phyloP scores from a whole-genome alignment of 129 eudicot species.

The Glebionis coronaria region DNA sequence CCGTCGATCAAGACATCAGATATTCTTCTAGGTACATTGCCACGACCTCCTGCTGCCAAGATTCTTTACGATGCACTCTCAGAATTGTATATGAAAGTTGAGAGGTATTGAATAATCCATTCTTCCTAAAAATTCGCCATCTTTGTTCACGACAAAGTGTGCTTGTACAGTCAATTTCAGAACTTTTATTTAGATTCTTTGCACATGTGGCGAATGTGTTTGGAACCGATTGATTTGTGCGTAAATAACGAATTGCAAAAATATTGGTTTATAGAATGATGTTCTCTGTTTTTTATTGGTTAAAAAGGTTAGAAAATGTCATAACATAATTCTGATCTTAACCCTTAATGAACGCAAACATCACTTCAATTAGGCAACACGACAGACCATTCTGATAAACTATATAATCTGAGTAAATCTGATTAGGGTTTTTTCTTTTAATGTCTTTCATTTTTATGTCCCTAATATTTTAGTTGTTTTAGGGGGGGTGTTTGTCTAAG shows the following conservation, averaged over 20 bases:
- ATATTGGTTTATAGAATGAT: conserved; percentile 19
- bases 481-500: too few species aligned
- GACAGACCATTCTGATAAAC: not conserved
- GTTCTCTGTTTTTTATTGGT: not conserved
- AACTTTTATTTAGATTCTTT: conserved; percentile 18
- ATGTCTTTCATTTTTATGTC: too few species aligned
- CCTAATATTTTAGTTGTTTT: too few species aligned
- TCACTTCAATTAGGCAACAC: not conserved
- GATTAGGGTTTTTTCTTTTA: too few species aligned
- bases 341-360: not conserved
- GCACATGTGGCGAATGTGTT: conserved; percentile 10
- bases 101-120: conserved; percentile 19
- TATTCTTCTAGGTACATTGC: conserved; percentile 62
- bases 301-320: not conserved
- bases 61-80: conserved; percentile 62
- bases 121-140: not conserved
- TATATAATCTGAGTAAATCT: too few species aligned
- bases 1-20: conserved; percentile 53
- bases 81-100: conserved; percentile 48
- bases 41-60: conserved; percentile 69
- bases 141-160: conserved; percentile 6
- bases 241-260: conserved; percentile 11
- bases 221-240: conserved; percentile 25
- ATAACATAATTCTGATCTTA: not conserved
- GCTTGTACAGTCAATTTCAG: conserved; percentile 16